Evolutionary conservation across 164 flowering plant species (phyloP).

Genomic region (Euptelea pleiosperma): DNA sequence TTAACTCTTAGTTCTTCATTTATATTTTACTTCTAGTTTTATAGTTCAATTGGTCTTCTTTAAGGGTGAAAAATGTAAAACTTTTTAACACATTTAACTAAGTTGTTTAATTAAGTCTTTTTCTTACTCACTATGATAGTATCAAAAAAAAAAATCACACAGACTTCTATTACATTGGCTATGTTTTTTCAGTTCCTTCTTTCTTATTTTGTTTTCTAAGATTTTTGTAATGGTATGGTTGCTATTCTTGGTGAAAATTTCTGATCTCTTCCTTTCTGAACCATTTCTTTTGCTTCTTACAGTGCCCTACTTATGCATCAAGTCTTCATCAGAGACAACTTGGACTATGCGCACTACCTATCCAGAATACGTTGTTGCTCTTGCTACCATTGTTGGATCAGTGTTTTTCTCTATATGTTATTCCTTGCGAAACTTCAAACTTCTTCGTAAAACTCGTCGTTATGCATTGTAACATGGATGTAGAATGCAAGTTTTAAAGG

Average conservation of each 20-base stretch:
- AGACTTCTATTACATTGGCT: too few relatives aligned
- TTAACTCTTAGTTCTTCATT: too few relatives aligned
- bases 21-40: too few relatives aligned
- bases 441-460: background rate
- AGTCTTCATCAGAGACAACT: constrained; percentile 58
- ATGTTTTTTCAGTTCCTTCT: too few relatives aligned
- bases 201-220: too few relatives aligned
- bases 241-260: background rate
- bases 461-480: background rate
- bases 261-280: background rate
- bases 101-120: too few relatives aligned
- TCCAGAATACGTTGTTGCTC: constrained; percentile 86
- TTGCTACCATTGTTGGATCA: constrained; percentile 71
- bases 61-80: too few relatives aligned
- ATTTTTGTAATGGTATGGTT: too few relatives aligned
- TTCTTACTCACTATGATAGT: too few relatives aligned
- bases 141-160: too few relatives aligned
- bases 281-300: background rate
- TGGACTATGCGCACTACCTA: constrained; percentile 79
- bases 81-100: too few relatives aligned
- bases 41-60: too few relatives aligned
- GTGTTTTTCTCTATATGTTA: constrained; percentile 82
- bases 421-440: constrained; percentile 37
- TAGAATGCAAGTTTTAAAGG: background rate
- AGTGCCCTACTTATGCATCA: constrained; percentile 69